Evolutionary conservation across 768 basidiomycete species (phyloP), one percentile per base, ranked within the genome.

Genomic region (Tylopilus intermedius): DNA sequence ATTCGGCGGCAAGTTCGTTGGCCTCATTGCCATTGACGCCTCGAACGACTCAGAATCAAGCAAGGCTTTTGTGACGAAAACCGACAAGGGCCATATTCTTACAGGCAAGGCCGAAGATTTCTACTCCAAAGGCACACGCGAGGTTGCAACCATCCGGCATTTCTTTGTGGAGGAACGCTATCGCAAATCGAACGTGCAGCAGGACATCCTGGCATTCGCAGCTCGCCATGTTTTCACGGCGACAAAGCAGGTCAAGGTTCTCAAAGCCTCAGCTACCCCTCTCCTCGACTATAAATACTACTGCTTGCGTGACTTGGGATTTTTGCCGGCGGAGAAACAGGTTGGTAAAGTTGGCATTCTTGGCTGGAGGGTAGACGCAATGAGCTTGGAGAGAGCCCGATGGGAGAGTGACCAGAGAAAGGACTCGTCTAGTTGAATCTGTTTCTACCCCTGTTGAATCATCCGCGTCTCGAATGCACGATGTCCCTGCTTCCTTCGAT

Each of bases 121-220:
- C 24, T 64, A 56, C 24, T 47, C 66, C 48, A 68, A 60, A 22
- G 70, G 74, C 35, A 70, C 75, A 30, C 72, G 81, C n/a, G 62
- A 67, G 39, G 73, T 74, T n/a, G 89, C 83, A 10, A 70, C 74
- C 15, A 82, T 91, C 58, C 83, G 87, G 29, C 89, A 91, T 64
- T 84, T 90, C 67, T 84, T 80, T 59, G 78, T 87, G 24, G 84
- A 88, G 38, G 83, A 84, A 57, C 72, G 71, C 14, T 90, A 80
- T 60, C 79, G 86, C 46, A 58, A 59, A 8, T 69, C 78, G 22
- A 73, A 73, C 11, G 73, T 87, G 40, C 86, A 90, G 62, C 70
- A 79, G 15, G 88, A 90, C 62, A 64, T 91, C 27, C 70, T 91
- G 8, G 62, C 72, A n/a, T 74, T 81, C 61, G 86, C 84, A 0